Evolutionary conservation across 2,329 filamentous ascomycete genomes (phyloP), one percentile per base, ranked within the genome.

Genomic region (Phoma sp.): DNA sequence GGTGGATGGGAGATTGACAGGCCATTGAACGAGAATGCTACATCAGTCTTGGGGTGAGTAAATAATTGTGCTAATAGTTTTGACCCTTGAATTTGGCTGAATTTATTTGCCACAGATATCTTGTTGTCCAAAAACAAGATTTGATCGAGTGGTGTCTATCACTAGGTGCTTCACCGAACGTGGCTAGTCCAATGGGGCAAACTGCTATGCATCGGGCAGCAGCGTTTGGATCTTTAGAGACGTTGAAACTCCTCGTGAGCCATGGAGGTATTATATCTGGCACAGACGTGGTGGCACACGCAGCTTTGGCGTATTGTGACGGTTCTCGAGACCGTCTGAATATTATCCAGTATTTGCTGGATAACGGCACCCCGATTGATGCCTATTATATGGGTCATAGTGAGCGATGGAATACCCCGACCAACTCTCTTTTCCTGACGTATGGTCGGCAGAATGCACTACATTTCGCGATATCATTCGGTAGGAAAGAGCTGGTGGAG

Each of bases 311-410:
- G 7, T 28, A 45, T 36, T 45, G 30, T 20, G 36, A 25, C 25
- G 42, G 42, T 12, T 14, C 18, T 5, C 14, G 36, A n/a, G 21
- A 9, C 20, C 42, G 42, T 1, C 2, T 36, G 7, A 30, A 45
- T 15, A 21, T 45, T 5, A 36, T 45, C 10, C 7, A 45, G 21
- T 45, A 45, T 33, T 30, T 45, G 21, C 30, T 45, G 3, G 30
- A 45, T 17, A 26, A 28, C n/a, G 42, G 42, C 21, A 30, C 21
- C n/a, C 30, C 21, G 3, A 45, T 45, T 10, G 21, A 45, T 20
- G 7, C 7, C 18, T 45, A 45, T n/a, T 45, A 36, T 11, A 36
- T 45, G 42, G 30, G 42, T 7, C 42, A 45, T n/a, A 45, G 42
- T n/a, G 30, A 45, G 23, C 21, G 21, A 10, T 45, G 42, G 42